A percentile compares a stretch with the other conserved stretches of the same genome.
Evolutionary conservation across 257 asterid genomes (phyloP).

Genomic region (Ophiorrhiza pumila): DNA sequence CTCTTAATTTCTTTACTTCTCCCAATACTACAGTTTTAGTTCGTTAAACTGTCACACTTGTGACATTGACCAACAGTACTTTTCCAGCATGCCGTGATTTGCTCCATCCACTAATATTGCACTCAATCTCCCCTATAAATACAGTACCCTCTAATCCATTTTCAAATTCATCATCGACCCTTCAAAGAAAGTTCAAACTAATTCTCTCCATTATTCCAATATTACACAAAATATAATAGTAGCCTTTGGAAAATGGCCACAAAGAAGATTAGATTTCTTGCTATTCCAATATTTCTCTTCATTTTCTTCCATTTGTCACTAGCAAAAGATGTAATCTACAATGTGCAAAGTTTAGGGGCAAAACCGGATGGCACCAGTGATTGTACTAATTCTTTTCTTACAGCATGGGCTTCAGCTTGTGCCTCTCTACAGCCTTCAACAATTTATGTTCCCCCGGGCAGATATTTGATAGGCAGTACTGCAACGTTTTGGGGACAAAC

Average conservation of each 20-base stretch:
- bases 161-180: too few species aligned
- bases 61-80: not conserved
- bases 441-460: conserved; percentile 25
- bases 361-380: not conserved
- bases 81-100: too few species aligned
- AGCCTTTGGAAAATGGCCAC: too few species aligned
- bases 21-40: too few species aligned
- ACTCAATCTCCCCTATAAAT: too few species aligned
- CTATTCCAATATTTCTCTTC: not conserved
- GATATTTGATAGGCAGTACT: not conserved
- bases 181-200: too few species aligned
- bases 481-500: not conserved
- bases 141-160: too few species aligned
- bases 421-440: conserved; percentile 20
- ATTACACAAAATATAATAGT: conserved; percentile 18
- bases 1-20: too few species aligned
- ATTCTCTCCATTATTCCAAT: not conserved
- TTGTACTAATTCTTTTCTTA: conserved; percentile 19
- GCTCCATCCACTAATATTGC: not conserved
- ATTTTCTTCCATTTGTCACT: not conserved
- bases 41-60: too few species aligned
- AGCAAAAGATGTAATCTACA: not conserved
- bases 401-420: conserved; percentile 33
- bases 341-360: conserved; percentile 6
- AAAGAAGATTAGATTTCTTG: not conserved